Conservation (phyloP, 257 asterid genomes). For the Solanum piurae region DNA sequence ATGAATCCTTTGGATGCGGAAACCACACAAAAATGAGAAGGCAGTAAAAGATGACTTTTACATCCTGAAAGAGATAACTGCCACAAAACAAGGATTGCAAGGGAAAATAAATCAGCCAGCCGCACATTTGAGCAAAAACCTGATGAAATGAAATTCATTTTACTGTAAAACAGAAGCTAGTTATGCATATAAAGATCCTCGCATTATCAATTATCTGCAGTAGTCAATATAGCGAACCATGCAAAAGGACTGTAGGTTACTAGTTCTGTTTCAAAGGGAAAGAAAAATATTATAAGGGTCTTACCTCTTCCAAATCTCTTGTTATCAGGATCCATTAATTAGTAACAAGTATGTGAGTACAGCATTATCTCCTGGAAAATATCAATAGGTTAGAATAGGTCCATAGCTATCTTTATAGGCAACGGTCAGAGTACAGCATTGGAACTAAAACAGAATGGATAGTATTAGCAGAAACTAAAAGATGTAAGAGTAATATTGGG, state of each 20-base stretch:
- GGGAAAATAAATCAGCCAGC: not conserved
- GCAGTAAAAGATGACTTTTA: not conserved
- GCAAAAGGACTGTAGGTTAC: not conserved
- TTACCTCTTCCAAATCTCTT: slow-evolving; percentile 95
- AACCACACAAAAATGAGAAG: not conserved
- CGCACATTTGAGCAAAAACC: not conserved
- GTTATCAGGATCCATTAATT: slow-evolving; percentile 83
- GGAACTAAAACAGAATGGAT: not conserved
- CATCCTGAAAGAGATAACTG: not conserved
- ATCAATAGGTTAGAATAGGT: not conserved
- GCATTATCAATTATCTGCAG: not conserved
- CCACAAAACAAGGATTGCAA: not conserved
- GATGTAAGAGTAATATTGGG: not conserved
- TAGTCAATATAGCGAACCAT: not conserved
- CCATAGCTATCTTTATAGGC: not conserved
- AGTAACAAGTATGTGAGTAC: slow-evolving; percentile 30
- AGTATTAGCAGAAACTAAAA: not conserved
- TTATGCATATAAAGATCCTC: not conserved
- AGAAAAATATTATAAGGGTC: not conserved
- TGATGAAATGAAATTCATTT: not conserved
- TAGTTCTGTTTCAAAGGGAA: not conserved
- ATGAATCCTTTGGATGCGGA: not conserved
- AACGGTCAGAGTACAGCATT: not conserved
- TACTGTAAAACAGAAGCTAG: not conserved
- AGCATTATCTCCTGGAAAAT: slow-evolving; percentile 44